Base-by-base conservation (phyloP, 1,284 basidiomycete species). In the Meira nashicola region DNA sequence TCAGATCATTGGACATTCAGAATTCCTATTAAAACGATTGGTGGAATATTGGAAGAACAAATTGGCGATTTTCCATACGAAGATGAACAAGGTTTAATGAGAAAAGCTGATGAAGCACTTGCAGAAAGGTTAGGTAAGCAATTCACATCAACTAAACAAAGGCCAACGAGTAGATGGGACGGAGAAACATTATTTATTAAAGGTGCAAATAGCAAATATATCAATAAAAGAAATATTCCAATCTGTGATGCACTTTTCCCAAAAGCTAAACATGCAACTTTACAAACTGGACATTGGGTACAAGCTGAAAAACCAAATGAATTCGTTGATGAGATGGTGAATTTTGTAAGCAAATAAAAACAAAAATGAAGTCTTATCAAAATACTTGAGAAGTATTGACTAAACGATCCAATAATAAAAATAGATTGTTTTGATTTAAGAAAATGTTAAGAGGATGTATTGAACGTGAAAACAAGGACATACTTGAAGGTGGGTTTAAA, bases 121-220 rank as follows among this genome's bases (percentile, higher is more conserved):
- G 10, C 41, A 39, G 19, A 37, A 8, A 33, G 28, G 28, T 8
- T 33, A 8, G 28, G 28, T 4, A 33, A 3, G 28, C 28, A 33
- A 8, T 14, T 39, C 25, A 37, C 23, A 28, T 15, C n/a, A n/a
- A n/a, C 14, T 11, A 55, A 55, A 1, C 38, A 37, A 19, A 14
- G 46, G 19, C 39, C 58, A 25, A 62, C 54, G 39, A 49, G 65
- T 14, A 79, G 64, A 2, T 92, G 86, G 84, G 73, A 82, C 6
- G 86, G 87, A 0, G 81, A 80, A 48, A 84, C 87, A 0, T 77
- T 93, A 10, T 88, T 90, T 64, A 83, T 92, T 65, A 92, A 90
- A 73, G 90, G 91, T 1, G 55, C 62, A 1, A 79, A 80, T 25
- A 71, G 70, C 65, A 86, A 85, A 80, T 90, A 87, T 73, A 85